These are phyloP conservation scores for Metschnikowia borealis DNA, from an alignment of 805 yeast genomes.

Conservation along the genomic window DNA sequence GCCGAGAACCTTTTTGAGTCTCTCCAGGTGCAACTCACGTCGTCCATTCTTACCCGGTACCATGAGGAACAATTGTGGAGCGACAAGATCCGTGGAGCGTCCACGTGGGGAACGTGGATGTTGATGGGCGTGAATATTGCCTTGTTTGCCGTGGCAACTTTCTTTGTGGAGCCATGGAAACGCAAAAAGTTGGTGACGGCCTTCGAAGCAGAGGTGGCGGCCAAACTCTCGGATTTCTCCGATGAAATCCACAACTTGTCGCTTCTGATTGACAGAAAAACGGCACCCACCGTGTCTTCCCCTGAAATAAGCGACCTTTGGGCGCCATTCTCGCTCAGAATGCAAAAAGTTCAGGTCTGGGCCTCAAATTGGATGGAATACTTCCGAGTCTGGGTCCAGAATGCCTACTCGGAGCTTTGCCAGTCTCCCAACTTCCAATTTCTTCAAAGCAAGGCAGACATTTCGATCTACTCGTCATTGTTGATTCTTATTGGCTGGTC, in stretches of 20 bases:
- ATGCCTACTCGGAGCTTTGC: background rate
- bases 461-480: slow-evolving; percentile 12
- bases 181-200: slow-evolving; percentile 73
- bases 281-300: background rate
- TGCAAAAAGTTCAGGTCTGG: background rate
- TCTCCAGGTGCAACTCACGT: slow-evolving; percentile 62
- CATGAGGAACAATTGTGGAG: slow-evolving; percentile 99
- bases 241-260: slow-evolving; percentile 10
- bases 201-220: slow-evolving; percentile 76
- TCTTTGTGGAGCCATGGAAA: slow-evolving; percentile 93
- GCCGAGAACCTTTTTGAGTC: slow-evolving; percentile 66
- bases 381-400: background rate
- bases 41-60: slow-evolving; percentile 79
- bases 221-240: slow-evolving; percentile 12
- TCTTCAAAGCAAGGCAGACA: slow-evolving; percentile 8
- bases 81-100: slow-evolving; percentile 87
- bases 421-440: slow-evolving; percentile 1
- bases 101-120: slow-evolving; percentile 94
- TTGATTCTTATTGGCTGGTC: slow-evolving; percentile 12
- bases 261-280: background rate
- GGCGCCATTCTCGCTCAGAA: background rate
- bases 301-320: background rate
- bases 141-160: slow-evolving; percentile 75
- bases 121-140: slow-evolving; percentile 83
- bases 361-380: background rate